Evolutionary conservation across 257 asterid genomes (phyloP).

Genomic region (Salvia miltiorrhiza): DNA sequence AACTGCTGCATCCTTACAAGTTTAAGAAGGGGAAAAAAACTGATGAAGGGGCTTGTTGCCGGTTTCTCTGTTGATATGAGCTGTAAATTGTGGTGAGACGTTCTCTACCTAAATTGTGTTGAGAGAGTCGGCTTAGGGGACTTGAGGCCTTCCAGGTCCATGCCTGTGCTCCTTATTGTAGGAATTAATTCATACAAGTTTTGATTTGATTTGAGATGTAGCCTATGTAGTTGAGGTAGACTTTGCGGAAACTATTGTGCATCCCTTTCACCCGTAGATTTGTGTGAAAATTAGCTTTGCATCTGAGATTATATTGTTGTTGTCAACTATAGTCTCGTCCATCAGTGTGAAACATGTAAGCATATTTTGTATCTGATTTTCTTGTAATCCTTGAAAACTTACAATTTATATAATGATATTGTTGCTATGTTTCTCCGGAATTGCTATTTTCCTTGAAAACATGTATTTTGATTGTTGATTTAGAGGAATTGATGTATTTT

Average conservation of each 20-base stretch:
- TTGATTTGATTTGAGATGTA: constrained; percentile 21
- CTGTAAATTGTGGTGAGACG: constrained; percentile 2
- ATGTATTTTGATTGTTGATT: too few relatives aligned
- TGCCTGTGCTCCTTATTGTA: constrained; percentile 12
- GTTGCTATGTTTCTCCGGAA: neutral
- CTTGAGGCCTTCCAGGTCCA: neutral
- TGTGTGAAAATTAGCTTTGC: constrained; percentile 9
- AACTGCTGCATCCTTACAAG: too few relatives aligned
- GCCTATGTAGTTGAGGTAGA: constrained; percentile 22
- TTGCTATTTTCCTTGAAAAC: neutral
- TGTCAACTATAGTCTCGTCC: constrained; percentile 10
- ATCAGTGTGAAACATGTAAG: constrained; percentile 17
- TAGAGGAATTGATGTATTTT: too few relatives aligned
- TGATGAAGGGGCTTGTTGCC: constrained; percentile 23
- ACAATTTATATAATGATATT: neutral
- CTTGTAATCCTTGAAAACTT: constrained; percentile 17
- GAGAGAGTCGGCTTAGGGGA: neutral
- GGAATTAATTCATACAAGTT: constrained; percentile 9
- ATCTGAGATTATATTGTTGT: constrained; percentile 22
- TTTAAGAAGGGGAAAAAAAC: constrained; percentile 14
- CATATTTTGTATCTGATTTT: constrained; percentile 23
- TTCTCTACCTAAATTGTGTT: constrained; percentile 1
- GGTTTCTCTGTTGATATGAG: constrained; percentile 8
- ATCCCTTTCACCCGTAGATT: constrained; percentile 14
- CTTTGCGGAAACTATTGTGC: constrained; percentile 8